A percentile compares a stretch with the other conserved stretches of the same genome.
phyloP scores from a whole-genome alignment of 805 yeast genomes.

The Pichia paraexigua region DNA sequence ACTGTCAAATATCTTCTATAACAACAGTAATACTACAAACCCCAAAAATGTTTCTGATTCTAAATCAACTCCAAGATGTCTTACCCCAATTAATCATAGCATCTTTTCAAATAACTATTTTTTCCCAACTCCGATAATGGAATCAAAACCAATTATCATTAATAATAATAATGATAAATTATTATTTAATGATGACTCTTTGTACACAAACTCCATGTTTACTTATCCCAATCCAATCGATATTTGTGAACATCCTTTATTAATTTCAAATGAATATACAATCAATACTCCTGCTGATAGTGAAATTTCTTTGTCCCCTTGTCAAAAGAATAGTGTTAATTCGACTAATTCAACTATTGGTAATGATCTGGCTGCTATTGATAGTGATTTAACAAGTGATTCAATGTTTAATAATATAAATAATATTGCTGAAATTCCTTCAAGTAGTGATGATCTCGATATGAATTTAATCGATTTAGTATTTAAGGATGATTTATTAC shows the following conservation, averaged over 20 bases:
- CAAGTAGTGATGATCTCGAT: not conserved
- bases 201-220: not conserved
- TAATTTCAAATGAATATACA: not conserved
- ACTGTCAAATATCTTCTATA: not conserved
- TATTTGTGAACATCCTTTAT: not conserved
- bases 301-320: conserved; percentile 5
- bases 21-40: not conserved
- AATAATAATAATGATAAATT: not conserved
- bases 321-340: not conserved
- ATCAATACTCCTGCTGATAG: not conserved
- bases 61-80: conserved; percentile 1
- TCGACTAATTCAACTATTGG: not conserved
- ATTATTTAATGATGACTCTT: not conserved
- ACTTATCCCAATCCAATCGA: not conserved
- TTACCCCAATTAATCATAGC: not conserved
- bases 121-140: not conserved
- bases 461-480: not conserved
- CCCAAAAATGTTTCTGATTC: too few species aligned
- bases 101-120: not conserved
- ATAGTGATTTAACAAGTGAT: not conserved
- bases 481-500: not conserved
- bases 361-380: not conserved
- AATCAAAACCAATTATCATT: not conserved
- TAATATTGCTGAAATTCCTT: not conserved
- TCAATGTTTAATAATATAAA: not conserved